These are phyloP conservation scores for Brachypodium distachyon DNA, from an alignment of 202 grass and related monocot genomes.

Conservation along the genomic window DNA sequence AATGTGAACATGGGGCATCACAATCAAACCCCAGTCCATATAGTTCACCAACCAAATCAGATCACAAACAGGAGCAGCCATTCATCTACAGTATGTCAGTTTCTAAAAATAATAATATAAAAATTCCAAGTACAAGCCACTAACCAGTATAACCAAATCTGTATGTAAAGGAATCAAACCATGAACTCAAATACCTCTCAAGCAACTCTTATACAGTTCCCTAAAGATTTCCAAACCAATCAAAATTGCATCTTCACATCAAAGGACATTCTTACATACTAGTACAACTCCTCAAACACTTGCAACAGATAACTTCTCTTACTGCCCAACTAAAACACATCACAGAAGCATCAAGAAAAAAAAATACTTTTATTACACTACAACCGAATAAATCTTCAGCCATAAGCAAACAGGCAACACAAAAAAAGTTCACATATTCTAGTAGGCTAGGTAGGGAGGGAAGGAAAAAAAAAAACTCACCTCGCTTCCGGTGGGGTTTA, in stretches of 20 bases:
- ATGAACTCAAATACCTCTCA: not conserved
- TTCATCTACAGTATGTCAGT: not conserved
- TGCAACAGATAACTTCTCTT: not conserved
- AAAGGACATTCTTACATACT: not conserved
- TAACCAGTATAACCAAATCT: not conserved
- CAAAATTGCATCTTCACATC: constrained; percentile 3
- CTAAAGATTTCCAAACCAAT: not conserved
- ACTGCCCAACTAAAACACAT: not conserved
- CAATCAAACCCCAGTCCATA: not conserved
- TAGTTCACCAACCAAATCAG: not conserved
- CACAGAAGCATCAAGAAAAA: not conserved
- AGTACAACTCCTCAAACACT: not conserved
- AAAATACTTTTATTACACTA: not conserved
- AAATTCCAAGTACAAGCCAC: not conserved
- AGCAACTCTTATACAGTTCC: not conserved
- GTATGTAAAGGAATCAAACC: not conserved
- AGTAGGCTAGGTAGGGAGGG: not conserved
- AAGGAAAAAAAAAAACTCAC: not conserved
- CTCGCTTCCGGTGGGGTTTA: constrained; percentile 34
- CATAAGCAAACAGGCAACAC: not conserved
- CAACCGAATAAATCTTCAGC: not conserved
- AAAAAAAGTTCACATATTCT: not conserved
- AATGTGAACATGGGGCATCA: not conserved
- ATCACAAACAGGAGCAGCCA: not conserved
- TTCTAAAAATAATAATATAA: too few relatives aligned